Base-by-base conservation (phyloP, 225 moss, liverwort and hornwort genomes). In the Thuidium tamariscinum region DNA sequence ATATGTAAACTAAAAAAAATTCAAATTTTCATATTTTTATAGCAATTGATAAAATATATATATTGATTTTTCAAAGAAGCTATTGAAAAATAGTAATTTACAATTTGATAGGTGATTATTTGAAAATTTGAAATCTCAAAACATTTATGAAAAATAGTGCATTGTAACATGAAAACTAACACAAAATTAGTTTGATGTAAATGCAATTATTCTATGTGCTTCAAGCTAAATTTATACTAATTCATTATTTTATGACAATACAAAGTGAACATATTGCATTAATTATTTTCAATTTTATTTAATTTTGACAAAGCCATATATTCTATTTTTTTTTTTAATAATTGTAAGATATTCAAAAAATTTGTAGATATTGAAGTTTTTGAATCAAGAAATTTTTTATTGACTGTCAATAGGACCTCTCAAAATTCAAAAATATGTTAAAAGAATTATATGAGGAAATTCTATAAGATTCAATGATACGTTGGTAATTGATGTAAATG, bases 341-440 rank as follows among this genome's bases (percentile, higher is more conserved):
- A 11, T 36, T 41, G 1, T 8, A 59, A 59, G 4, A 20, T 26
- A 12, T 30, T 59, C 20, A 59, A 18, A 17, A 2, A 13, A 56
- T 56, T 56, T 20, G 2, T 18, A 42, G 8, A 41, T 59, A 78
- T 41, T 41, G 8, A 59, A 20, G 5, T 59, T 41, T 41, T 20
- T 7, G 1, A 60, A 39, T 20, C 0, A 42, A 8, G 1, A 29
- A 29, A 42, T 19, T 5, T 19, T 5, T 59, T 37, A 6, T 10
- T 10, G 4, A 27, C 56, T 26, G 2, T 37, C 10, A 56, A 56
- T 39, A 27, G 7, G 37, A 6, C 0, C 7, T 1, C 1, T 0
- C 6, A 16, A 10, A 2, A 16, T 7, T 26, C 10, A 37, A 39
- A 77, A 10, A 1, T 37, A 17, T 17, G 3, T 56, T 0, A 37